Base-by-base conservation (phyloP, 2,329 filamentous ascomycete species). In the Talaromyces rugulosus region DNA sequence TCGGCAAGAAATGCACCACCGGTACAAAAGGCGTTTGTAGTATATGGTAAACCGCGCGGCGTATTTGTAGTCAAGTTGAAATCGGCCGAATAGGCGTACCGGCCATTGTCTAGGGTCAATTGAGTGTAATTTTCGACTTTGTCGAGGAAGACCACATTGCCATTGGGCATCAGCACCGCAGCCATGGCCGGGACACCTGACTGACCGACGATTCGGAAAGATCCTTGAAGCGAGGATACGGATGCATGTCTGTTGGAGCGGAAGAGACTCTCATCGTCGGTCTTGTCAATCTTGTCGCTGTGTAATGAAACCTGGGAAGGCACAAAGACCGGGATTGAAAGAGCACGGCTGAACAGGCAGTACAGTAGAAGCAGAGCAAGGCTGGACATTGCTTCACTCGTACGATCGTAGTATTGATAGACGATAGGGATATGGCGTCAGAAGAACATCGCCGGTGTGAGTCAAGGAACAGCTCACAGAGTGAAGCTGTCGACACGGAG, bases 181-280 rank as follows among this genome's bases (percentile, higher is more conserved):
- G 86, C 84, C 85, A 87, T 87, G 16, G 80, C 84, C 47, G 85
- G 84, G n/a, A 87, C 85, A 66, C 85, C 85, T 58, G 83, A 83
- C 62, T 80, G 74, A 18, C 84, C 85, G 60, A 83, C 77, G 40
- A 84, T 70, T 2, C 73, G 72, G 66, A 86, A 81, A 40, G 72
- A 72, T 34, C 81, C 82, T 53, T 53, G 27, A 6, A 31, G 9
- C 6, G 6, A 5, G 14, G 50, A 12, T 16, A 28, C 11, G 14
- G n/a, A n/a, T 7, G 50, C 50, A 31, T 53, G 30, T 53, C 50
- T 31, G 50, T 31, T 53, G 27, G 50, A 30, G 50, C 7, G 8
- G 23, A 11, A 47, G n/a, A 18, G 23, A 23, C 23, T 23, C 23
- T 12, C 23, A 47, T 47, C 18, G 44, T 27, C 44, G 7, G 18